phyloP scores from a whole-genome alignment of 2,329 filamentous ascomycete species.

The Diaporthe amygdali region DNA sequence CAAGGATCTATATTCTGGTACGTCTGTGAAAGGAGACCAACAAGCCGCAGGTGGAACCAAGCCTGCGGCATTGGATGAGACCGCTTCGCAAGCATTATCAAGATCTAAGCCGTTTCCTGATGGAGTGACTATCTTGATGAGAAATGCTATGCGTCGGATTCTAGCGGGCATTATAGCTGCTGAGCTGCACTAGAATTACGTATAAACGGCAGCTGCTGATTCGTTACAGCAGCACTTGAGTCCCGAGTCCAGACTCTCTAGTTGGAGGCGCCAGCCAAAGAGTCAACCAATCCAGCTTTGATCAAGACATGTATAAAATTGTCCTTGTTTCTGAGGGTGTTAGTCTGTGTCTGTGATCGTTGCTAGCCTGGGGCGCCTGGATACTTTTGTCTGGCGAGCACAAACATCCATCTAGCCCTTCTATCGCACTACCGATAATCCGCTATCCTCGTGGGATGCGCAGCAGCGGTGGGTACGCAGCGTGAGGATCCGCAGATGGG shows the following conservation, averaged over 20 bases:
- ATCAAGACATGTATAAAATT: not conserved
- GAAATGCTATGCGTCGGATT: not conserved
- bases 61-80: slow-evolving; percentile 5
- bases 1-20: not conserved
- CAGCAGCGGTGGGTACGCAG: not conserved
- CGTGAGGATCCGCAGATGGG: not conserved
- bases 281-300: not conserved
- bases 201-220: no score
- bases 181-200: not conserved
- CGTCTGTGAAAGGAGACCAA: not conserved
- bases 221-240: no score
- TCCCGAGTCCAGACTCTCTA: not conserved
- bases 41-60: not conserved
- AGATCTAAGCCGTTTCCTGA: not conserved
- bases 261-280: no score
- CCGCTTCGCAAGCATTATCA: not conserved
- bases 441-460: not conserved
- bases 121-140: not conserved
- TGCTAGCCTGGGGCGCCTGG: not conserved
- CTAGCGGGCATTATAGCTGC: not conserved
- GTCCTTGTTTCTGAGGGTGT: not conserved
- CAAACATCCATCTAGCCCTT: not conserved
- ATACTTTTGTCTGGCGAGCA: not conserved
- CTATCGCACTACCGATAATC: no score
- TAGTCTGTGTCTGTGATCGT: no score